phyloP scores from a whole-genome alignment of 1,284 basidiomycete species.

The Puccinia coronata region DNA sequence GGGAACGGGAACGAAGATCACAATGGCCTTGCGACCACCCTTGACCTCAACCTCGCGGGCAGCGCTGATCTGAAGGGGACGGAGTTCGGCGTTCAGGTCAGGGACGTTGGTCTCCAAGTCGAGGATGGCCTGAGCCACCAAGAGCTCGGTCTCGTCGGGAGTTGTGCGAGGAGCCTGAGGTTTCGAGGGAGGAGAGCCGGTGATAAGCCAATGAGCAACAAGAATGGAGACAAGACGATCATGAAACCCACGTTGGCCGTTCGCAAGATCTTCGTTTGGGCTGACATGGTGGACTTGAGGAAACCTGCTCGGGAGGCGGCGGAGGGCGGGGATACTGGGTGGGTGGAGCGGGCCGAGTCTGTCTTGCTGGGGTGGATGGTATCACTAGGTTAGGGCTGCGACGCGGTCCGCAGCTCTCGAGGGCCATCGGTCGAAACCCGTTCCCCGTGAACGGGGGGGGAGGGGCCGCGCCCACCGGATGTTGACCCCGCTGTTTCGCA shows the following conservation, averaged over 20 bases:
- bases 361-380: background rate
- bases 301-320: conserved; percentile 10
- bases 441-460: too few species aligned
- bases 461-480: too few species aligned
- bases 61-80: conserved; percentile 93
- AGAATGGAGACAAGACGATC: too few species aligned
- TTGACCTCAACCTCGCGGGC: conserved; percentile 99
- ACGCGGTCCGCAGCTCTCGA: background rate
- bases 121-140: conserved; percentile 91
- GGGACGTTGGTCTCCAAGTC: conserved; percentile 98
- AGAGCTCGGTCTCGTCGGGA: conserved; percentile 88
- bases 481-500: too few species aligned
- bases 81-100: conserved; percentile 94
- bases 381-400: background rate
- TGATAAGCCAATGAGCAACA: background rate
- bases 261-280: conserved; percentile 77
- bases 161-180: conserved; percentile 71
- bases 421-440: too few species aligned
- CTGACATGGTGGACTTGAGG: conserved; percentile 50
- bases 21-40: conserved; percentile 94
- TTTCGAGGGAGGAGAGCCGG: background rate
- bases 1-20: conserved; percentile 96
- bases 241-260: conserved; percentile 74
- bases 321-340: background rate
- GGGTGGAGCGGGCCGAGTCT: background rate